Evolutionary conservation across 2,329 filamentous ascomycete genomes (phyloP), one percentile per base, ranked within the genome.

Genomic region (Fusarium duplospermum): DNA sequence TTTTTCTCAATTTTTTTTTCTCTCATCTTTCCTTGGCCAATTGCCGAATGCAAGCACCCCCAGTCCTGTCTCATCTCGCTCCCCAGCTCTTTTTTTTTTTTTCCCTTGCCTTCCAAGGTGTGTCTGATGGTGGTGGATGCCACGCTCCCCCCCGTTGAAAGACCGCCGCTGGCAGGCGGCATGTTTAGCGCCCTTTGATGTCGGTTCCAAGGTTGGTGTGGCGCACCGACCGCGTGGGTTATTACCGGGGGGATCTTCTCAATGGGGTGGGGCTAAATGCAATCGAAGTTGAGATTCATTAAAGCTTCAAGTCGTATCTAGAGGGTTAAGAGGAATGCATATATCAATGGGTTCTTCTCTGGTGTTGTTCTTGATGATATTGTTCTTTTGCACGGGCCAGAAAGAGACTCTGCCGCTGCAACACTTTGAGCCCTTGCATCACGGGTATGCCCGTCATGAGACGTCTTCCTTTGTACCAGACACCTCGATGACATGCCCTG

Each of bases 151-250:
- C 36, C 47, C 52, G 40, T 57, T 35, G 62, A 45, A 64, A 29
- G 47, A 10, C 45, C 45, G 45, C 29, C 42, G 22, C 62, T 66
- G 68, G 60, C 27, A 65, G 52, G 52, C 42, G 35, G 38, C 62
- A 36, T 20, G 18, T 66, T 66, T 57, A 65, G 66, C 64, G 72
- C 67, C 40, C 59, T 71, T 62, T 57, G 56, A 54, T 62, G 60
- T 54, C 29, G 24, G 24, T 52, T 50, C 45, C 24, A 50, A 50
- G 45, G 38, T 60, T 65, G 35, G 50, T 68, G 72, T 77, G 73
- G 69, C 67, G 69, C 75, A 50, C 52, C 47, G 50, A 67, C 74
- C 71, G 74, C 70, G 67, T 74, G 73, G 74, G 61, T 54, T 63
- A 66, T 52, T 52, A 29, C 75, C 70, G 64, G 70, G 74, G 63